Base-by-base conservation (phyloP, 1,284 basidiomycete species). In the Leccinum subrobustum region DNA sequence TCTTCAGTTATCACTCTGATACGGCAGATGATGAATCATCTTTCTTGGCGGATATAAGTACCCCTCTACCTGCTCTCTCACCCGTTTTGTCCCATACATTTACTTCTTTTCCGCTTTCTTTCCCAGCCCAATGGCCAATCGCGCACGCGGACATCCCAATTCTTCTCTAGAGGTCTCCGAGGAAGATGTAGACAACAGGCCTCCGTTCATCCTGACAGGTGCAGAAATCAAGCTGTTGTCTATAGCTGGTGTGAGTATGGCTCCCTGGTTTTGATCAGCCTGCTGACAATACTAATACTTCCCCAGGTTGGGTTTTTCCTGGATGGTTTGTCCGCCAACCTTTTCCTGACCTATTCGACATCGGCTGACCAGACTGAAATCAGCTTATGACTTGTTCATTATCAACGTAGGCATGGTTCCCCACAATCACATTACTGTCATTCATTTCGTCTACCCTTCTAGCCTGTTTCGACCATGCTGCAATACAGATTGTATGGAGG, bases 301-400 rank as follows among this genome's bases (percentile, higher is more conserved):
- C 33, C 29, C 1, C 60, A 85, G 84, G 81, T 87, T 54, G 87
- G 87, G 6, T 89, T 88, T 72, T 89, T 89, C 77, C 77, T 88
- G 11, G 87, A 88, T 70, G 86, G 85, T 84, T 66, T 44, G 79
- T 72, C 60, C 56, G 5, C 6, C 6, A 3, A 8, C 8, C 31
- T 51, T 14, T 44, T 11, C 52, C 12, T 42, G 29, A 27, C 44
- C 25, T 47, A 18, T 27, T 27, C 12, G 20, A 58, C 27, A 20
- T 44, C 11, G 14, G 27, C 31, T 60, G 18, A 59, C 27, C 23
- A 51, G 58, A 18, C 25, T 52, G 25, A 20, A 47, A 60, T 53
- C 63, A 88, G 87, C 88, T 2, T 90, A 91, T 66, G 88, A 91
- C 70, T 76, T 91, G 14, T 91, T 92, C 75, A 85, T 91, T 63